These are phyloP conservation scores for Hyphopichia fennica DNA, from an alignment of 1,139 yeast genomes.

Conservation along the genomic window DNA sequence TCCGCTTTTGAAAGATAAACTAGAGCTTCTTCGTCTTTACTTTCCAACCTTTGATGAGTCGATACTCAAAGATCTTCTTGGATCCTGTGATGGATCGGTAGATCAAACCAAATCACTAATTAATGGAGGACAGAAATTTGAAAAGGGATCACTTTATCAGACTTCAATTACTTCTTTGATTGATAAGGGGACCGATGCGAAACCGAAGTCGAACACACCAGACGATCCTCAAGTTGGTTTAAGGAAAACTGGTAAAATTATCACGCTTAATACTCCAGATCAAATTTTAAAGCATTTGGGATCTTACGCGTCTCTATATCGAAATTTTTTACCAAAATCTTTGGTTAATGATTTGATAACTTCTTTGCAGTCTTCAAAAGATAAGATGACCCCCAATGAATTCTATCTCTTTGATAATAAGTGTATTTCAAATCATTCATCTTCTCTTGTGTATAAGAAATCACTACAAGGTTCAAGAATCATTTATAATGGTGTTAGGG, in stretches of 20 bases:
- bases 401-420: constrained; percentile 63
- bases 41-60: constrained; percentile 20
- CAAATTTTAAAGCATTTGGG: constrained; percentile 37
- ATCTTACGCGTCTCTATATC: constrained; percentile 52
- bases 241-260: too few relatives aligned
- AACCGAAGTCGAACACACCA: too few relatives aligned
- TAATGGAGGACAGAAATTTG: constrained; percentile 3
- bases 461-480: too few relatives aligned
- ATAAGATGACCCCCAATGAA: constrained; percentile 35
- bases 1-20: constrained; percentile 6
- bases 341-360: constrained; percentile 45
- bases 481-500: constrained; percentile 38
- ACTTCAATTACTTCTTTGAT: too few relatives aligned
- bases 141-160: not conserved
- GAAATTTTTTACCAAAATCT: constrained; percentile 50
- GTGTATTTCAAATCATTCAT: constrained; percentile 55
- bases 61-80: constrained; percentile 34
- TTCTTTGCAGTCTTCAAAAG: constrained; percentile 38
- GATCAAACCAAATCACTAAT: constrained; percentile 25
- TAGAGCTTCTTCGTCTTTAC: constrained; percentile 12
- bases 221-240: too few relatives aligned
- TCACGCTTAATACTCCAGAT: constrained; percentile 23
- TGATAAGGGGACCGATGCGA: too few relatives aligned
- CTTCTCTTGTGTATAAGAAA: constrained; percentile 34
- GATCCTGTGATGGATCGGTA: constrained; percentile 39